Evolutionary conservation across 768 basidiomycete species (phyloP).

Genomic region (Rhodotorula diobovata): DNA sequence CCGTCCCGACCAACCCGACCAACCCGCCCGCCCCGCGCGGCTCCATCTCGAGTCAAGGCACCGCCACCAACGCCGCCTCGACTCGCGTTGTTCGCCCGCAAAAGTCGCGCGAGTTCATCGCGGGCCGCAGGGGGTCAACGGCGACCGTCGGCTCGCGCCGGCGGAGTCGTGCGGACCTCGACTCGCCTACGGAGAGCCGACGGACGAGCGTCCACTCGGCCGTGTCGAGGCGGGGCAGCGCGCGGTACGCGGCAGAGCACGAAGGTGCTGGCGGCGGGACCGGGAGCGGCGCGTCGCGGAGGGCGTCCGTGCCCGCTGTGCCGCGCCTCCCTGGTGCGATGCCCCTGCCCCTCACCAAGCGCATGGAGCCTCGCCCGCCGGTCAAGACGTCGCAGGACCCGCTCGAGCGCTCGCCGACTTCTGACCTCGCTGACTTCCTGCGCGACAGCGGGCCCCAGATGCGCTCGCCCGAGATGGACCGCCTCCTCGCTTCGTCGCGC

Average conservation of each 20-base stretch:
- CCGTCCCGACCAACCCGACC: constrained; percentile 27
- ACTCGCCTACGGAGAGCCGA: neutral
- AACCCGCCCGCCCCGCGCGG: constrained; percentile 8
- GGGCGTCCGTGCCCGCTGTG: neutral
- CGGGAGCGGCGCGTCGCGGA: neutral
- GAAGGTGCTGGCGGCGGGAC: no score
- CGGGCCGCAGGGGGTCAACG: neutral
- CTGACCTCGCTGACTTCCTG: constrained; percentile 30
- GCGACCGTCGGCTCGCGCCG: constrained; percentile 4
- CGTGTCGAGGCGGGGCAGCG: neutral
- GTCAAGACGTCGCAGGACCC: neutral
- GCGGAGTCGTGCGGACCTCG: constrained; percentile 11
- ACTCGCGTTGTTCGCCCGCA: neutral
- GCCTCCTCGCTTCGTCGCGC: neutral
- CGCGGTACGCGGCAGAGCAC: neutral
- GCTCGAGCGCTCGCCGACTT: neutral
- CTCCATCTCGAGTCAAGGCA: constrained; percentile 3
- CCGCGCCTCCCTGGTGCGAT: no score
- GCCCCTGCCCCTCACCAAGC: neutral
- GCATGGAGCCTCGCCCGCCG: constrained; percentile 17
- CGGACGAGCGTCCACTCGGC: constrained; percentile 12
- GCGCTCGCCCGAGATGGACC: constrained; percentile 9
- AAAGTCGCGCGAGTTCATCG: constrained; percentile 23
- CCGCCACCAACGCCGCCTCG: neutral
- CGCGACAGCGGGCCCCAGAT: constrained; percentile 16